Percentiles rank a stretch among this genome's conserved stretches.
phyloP scores from a whole-genome alignment of 2,329 filamentous ascomycete species.

The Venturia carpophila region DNA sequence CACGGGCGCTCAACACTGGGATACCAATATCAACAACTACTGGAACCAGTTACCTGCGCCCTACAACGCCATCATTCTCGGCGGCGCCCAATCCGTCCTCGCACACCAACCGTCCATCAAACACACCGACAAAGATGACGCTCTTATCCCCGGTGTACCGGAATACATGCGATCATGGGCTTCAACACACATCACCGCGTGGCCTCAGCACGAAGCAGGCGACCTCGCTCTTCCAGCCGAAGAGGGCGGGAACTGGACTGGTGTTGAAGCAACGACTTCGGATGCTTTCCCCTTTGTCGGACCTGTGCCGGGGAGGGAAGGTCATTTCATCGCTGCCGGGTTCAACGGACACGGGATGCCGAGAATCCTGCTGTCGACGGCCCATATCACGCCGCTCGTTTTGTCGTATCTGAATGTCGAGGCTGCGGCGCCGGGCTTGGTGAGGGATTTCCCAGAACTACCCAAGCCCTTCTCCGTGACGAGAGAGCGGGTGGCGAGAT shows the following conservation, averaged over 20 bases:
- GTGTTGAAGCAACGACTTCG: slow-evolving; percentile 1
- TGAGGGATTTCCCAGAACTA: not conserved
- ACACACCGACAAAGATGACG: not conserved
- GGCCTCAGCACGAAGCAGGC: not conserved
- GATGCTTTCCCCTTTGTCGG: slow-evolving; percentile 1
- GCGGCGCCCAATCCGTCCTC: not conserved
- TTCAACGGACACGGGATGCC: slow-evolving; percentile 6
- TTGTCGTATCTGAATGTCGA: not conserved
- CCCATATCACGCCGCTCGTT: not conserved
- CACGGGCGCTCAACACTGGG: slow-evolving; percentile 5
- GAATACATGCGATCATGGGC: slow-evolving; percentile 3
- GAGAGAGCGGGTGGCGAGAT: not conserved
- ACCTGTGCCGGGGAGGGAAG: not conserved
- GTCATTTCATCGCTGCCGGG: not conserved
- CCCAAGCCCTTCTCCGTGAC: not conserved
- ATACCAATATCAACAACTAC: slow-evolving; percentile 1
- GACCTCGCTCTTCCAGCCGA: slow-evolving; percentile 1
- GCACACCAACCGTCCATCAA: not conserved
- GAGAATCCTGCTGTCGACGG: not conserved
- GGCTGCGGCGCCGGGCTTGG: not conserved
- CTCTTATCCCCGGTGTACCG: not conserved
- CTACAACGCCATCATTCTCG: not conserved
- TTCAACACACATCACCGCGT: not conserved
- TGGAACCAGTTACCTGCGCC: not conserved
- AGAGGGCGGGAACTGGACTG: not conserved